Base-by-base conservation (phyloP, 1,284 basidiomycete species). In the Exobasidium cylindrosporum region DNA sequence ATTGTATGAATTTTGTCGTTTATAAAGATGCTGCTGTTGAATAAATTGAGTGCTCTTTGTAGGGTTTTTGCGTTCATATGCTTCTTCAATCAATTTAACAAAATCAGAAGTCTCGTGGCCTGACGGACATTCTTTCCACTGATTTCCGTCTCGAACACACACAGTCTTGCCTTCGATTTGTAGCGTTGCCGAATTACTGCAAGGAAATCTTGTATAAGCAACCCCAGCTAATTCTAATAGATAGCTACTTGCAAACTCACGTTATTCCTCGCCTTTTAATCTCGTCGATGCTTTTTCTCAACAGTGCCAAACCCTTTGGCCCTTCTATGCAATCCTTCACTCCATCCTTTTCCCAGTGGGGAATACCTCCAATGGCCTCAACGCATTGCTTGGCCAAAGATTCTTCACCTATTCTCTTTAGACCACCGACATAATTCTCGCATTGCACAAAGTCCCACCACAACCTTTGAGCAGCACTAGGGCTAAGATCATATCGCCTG, bases 381-480 rank as follows among this genome's bases (percentile, higher is more conserved):
- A 74, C 61, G 54, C 72, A 74, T 30, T 68, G 50, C 17, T 65
- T 60, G 0, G 64, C 66, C 30, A 65, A 63, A 29, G 44, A 55
- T 45, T 73, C 70, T 13, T 71, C 32, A 45, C 72, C 72, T 46
- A 74, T 71, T 47, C 61, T 65, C 50, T 61, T 54, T 11, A 47
- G 28, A 32, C 54, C 52, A 17, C 69, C 69, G 35, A 63, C 67
- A 45, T 47, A 70, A 60, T 72, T 71, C 21, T 67, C 66, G 45
- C 72, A 74, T 29, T 67, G 62, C 23, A 74, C 61, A 52, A 72
- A 67, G 62, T 68, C 67, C 68, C 71, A 74, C 67, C 66, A 67
- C 32, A 64, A 66, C 28, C 65, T 63, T 56, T 73, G 71, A 4
- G 69, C 71, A 5, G 63, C 69, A 45, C 65, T 66, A 2, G 71